These are phyloP conservation scores for Paspalum vaginatum DNA, from an alignment of 176 grass and related monocot species.

Conservation along the genomic window DNA sequence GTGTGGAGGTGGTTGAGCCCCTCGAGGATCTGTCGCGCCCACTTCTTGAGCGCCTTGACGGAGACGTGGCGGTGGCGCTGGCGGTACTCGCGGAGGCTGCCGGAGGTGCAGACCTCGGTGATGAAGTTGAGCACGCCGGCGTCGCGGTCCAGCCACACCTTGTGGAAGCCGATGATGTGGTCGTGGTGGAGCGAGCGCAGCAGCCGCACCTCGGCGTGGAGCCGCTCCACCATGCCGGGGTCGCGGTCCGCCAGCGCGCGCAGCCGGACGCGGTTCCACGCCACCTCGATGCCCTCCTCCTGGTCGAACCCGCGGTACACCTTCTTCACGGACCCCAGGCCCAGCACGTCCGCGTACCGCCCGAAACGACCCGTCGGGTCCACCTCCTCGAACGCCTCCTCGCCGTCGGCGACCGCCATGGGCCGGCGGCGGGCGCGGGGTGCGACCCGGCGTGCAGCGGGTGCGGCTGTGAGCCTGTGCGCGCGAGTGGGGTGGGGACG, in stretches of 20 bases:
- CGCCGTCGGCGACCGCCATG: conserved; percentile 43
- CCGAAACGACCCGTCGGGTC: conserved; percentile 88
- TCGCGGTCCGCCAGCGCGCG: conserved; percentile 53
- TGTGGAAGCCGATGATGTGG: conserved; percentile 85
- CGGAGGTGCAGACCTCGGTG: conserved; percentile 94
- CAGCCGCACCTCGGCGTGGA: conserved; percentile 84
- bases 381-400: conserved; percentile 88
- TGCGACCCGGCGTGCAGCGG: neutral
- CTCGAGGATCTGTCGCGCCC: conserved; percentile 78
- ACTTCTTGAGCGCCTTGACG: conserved; percentile 93
- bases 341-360: conserved; percentile 80
- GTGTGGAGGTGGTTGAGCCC: conserved; percentile 87
- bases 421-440: neutral
- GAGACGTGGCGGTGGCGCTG: conserved; percentile 81
- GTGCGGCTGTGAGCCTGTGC: neutral
- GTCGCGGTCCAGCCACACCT: conserved; percentile 73
- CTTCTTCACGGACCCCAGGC: conserved; percentile 86
- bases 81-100: conserved; percentile 83
- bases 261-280: conserved; percentile 90
- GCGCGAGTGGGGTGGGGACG: neutral
- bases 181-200: conserved; percentile 79
- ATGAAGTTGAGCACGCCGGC: conserved; percentile 88
- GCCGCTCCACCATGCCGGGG: conserved; percentile 62
- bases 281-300: conserved; percentile 97
- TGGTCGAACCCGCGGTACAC: conserved; percentile 96